Evolutionary conservation across 352 stramenopile genomes (phyloP).

Genomic region (Globisporangium paddicum): DNA sequence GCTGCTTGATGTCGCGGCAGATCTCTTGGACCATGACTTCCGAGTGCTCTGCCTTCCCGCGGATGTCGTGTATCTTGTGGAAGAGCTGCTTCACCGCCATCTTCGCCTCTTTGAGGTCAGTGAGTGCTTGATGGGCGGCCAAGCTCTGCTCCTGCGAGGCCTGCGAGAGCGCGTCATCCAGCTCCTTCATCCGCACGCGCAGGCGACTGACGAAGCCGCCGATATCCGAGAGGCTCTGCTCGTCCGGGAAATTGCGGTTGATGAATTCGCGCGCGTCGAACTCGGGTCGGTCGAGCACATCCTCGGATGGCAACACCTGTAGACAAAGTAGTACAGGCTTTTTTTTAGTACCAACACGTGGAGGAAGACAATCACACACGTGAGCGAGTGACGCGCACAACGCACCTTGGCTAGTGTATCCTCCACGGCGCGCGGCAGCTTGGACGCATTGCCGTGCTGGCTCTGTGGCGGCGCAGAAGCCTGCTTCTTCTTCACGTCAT

Average conservation of each 20-base stretch:
- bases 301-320: slow-evolving; percentile 73
- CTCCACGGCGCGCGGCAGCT: slow-evolving; percentile 48
- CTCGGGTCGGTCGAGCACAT: slow-evolving; percentile 82
- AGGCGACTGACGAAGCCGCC: slow-evolving; percentile 81
- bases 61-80: slow-evolving; percentile 92
- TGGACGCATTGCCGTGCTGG: slow-evolving; percentile 28
- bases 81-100: slow-evolving; percentile 87
- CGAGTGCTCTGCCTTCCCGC: slow-evolving; percentile 92
- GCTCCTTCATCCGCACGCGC: slow-evolving; percentile 69
- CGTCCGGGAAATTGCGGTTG: slow-evolving; percentile 91
- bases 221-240: slow-evolving; percentile 74
- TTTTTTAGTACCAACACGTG: too few species aligned
- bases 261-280: slow-evolving; percentile 92
- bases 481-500: slow-evolving; percentile 19
- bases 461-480: background rate
- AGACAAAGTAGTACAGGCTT: background rate
- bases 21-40: slow-evolving; percentile 98
- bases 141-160: slow-evolving; percentile 77
- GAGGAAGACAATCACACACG: background rate
- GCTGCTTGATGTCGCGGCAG: slow-evolving; percentile 97
- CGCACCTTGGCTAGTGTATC: slow-evolving; percentile 45
- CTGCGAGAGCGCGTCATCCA: slow-evolving; percentile 76
- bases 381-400: background rate
- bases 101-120: slow-evolving; percentile 82
- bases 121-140: slow-evolving; percentile 68